Evolutionary conservation across 257 asterid genomes (phyloP), one percentile per base, ranked within the genome.

Genomic region (Datura wrightii): DNA sequence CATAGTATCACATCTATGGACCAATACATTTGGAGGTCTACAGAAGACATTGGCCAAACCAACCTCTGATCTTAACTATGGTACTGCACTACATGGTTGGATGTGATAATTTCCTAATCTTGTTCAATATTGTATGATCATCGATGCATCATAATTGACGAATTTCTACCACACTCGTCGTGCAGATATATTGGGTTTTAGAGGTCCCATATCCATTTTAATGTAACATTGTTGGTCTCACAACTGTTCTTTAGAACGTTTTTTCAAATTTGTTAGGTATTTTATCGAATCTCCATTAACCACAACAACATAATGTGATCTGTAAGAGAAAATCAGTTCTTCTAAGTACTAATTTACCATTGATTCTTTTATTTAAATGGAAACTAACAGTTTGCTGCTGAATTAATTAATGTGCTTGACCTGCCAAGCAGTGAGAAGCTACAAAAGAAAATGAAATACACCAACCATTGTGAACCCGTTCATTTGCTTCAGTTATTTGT

Each of bases 81-180:
- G 31, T 24, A 7, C 48, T 14, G 41, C 3, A 19, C 44, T 76
- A 24, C 9, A 0, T 3, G 63, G 62, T 76, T 31, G 31, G 82
- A 14, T 50, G 58, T 50, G 63, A 76, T 50, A 13, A 13, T 76
- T 39, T 34, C 31, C 44, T 76, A 48, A 11, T 50, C 15, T 31
- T 76, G 81, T 76, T 76, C 44, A 76, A 74, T 3, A 48, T 31
- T 76, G 46, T 31, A 76, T 76, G 63, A 76, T 42, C 6, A 76
- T 34, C 3, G 62, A 76, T 50, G 62, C 82, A 50, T 24, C 62
- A 50, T 74, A 36, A 48, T 74, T 10, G 24, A 48, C 18, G 59
- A 46, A 74, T 19, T 11, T 52, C 81, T 0, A 74, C 59, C 56
- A 48, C 56, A n/a, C 42, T 19, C 5, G 16, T 44, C 4, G 0